Conservation (phyloP, 345 rosid genomes). For the Brassica juncea region DNA sequence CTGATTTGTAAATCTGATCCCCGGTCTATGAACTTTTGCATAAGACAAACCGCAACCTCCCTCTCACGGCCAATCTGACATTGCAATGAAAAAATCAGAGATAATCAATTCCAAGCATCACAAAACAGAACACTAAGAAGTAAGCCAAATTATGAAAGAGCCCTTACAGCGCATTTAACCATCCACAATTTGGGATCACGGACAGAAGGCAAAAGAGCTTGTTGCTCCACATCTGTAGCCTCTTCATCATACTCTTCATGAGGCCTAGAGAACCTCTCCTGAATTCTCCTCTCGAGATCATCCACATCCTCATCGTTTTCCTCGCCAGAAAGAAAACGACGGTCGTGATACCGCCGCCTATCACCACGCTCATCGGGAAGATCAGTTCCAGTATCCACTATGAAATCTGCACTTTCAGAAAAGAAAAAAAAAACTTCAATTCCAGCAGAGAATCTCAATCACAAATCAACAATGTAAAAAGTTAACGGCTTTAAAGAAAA, state of each 20-base stretch:
- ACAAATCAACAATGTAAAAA: not conserved
- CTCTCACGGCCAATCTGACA: slow-evolving; percentile 88
- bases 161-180: slow-evolving; percentile 52
- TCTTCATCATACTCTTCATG: slow-evolving; percentile 90
- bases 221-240: slow-evolving; percentile 96
- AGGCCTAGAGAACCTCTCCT: slow-evolving; percentile 70
- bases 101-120: not conserved
- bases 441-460: too few relatives aligned
- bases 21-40: slow-evolving; percentile 89
- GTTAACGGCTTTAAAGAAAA: too few relatives aligned
- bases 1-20: slow-evolving; percentile 86
- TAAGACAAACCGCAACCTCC: slow-evolving; percentile 86
- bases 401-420: slow-evolving; percentile 60
- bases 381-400: slow-evolving; percentile 73
- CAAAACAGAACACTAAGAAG: not conserved
- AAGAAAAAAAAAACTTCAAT: not conserved
- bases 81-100: not conserved
- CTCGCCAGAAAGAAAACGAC: slow-evolving; percentile 54
- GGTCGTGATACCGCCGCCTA: slow-evolving; percentile 71
- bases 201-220: slow-evolving; percentile 95
- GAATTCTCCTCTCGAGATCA: slow-evolving; percentile 81
- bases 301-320: slow-evolving; percentile 88
- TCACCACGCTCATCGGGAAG: slow-evolving; percentile 75
- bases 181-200: slow-evolving; percentile 77
- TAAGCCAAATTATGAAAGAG: too few relatives aligned